These are phyloP conservation scores for Starmerella vaccinii DNA, from an alignment of 805 yeast genomes.

Conservation along the genomic window DNA sequence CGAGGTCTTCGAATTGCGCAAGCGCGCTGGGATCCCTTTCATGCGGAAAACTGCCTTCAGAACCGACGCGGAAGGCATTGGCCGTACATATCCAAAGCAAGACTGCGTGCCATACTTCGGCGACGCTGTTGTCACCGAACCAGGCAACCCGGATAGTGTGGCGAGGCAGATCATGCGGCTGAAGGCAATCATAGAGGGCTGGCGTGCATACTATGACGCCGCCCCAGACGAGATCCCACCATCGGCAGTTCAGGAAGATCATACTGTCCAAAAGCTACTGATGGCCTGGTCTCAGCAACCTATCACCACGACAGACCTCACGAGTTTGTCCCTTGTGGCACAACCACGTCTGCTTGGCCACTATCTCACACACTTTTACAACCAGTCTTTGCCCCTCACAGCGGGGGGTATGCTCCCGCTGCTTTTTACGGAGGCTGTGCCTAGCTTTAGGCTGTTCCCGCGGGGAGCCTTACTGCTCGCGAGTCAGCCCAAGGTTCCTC, in stretches of 20 bases:
- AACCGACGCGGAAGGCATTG: slow-evolving; percentile 73
- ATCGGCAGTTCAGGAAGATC: slow-evolving; percentile 27
- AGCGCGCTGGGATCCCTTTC: slow-evolving; percentile 50
- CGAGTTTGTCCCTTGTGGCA: slow-evolving; percentile 39
- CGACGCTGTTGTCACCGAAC: slow-evolving; percentile 50
- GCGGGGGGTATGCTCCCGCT: slow-evolving; percentile 58
- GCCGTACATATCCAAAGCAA: slow-evolving; percentile 60
- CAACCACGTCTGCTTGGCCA: slow-evolving; percentile 53
- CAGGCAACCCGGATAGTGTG: not conserved
- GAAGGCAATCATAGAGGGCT: slow-evolving; percentile 62
- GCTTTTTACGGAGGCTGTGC: slow-evolving; percentile 48
- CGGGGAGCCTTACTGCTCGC: slow-evolving; percentile 42
- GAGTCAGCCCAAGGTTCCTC: slow-evolving; percentile 33
- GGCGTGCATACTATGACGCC: slow-evolving; percentile 60
- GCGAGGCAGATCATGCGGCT: slow-evolving; percentile 42
- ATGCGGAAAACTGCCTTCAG: slow-evolving; percentile 56
- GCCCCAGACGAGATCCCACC: slow-evolving; percentile 38
- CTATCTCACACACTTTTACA: slow-evolving; percentile 36
- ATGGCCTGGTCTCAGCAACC: slow-evolving; percentile 39
- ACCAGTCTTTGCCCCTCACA: slow-evolving; percentile 46
- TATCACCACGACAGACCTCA: slow-evolving; percentile 10
- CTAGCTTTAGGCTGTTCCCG: slow-evolving; percentile 47
- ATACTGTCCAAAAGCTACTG: slow-evolving; percentile 19
- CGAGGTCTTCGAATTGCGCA: slow-evolving; percentile 76
- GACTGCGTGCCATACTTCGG: slow-evolving; percentile 86